Evolutionary conservation across 2,329 filamentous ascomycete genomes (phyloP).

Genomic region (Alternaria atra): DNA sequence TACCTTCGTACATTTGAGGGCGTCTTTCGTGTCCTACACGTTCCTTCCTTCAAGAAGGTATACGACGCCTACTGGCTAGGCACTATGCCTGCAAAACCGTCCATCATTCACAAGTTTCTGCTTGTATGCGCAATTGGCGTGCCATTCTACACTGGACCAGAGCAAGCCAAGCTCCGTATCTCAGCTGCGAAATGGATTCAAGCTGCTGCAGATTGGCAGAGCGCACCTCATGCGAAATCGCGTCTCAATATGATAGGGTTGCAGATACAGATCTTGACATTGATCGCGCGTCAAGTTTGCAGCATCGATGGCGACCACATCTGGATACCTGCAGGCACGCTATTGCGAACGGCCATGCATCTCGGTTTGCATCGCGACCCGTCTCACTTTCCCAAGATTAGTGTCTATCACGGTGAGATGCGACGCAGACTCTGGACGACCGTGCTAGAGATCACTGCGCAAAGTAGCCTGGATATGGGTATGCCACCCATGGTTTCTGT

Average conservation of each 20-base stretch:
- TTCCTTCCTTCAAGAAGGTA: slow-evolving; percentile 59
- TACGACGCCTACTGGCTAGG: slow-evolving; percentile 62
- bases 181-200: slow-evolving; percentile 62
- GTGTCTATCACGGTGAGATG: slow-evolving; percentile 51
- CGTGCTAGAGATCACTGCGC: slow-evolving; percentile 49
- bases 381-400: slow-evolving; percentile 45
- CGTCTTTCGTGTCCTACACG: slow-evolving; percentile 60
- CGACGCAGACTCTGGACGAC: slow-evolving; percentile 42
- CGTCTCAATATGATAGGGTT: slow-evolving; percentile 61
- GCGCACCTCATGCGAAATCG: slow-evolving; percentile 63
- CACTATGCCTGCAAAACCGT: slow-evolving; percentile 54
- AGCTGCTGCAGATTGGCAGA: slow-evolving; percentile 64
- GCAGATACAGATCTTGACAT: slow-evolving; percentile 55
- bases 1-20: slow-evolving; percentile 62
- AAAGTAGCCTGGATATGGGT: slow-evolving; percentile 50
- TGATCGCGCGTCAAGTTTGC: slow-evolving; percentile 50
- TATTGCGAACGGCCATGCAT: slow-evolving; percentile 52
- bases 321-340: slow-evolving; percentile 51
- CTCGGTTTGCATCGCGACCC: slow-evolving; percentile 56
- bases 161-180: slow-evolving; percentile 54
- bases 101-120: slow-evolving; percentile 61
- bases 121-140: slow-evolving; percentile 48
- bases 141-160: slow-evolving; percentile 59
- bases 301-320: slow-evolving; percentile 48
- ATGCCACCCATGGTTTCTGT: slow-evolving; percentile 49